A percentile compares a stretch with the other conserved stretches of the same genome.
Conservation (phyloP, 179 eudicot genomes). For the Camellia oleifera region DNA sequence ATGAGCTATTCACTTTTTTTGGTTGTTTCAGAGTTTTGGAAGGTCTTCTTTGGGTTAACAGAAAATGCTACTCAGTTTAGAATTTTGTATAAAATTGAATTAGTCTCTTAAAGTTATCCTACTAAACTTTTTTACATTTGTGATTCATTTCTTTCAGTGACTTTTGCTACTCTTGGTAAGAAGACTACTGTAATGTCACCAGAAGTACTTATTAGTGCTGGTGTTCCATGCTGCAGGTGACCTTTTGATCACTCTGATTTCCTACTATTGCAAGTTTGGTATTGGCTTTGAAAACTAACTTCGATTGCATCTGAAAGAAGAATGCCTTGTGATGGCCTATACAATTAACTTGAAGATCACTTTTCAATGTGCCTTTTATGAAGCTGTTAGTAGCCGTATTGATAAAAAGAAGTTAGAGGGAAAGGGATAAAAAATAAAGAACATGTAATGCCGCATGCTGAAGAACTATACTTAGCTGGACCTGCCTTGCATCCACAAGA, state of each 20-base stretch:
- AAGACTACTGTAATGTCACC: slow-evolving; percentile 99
- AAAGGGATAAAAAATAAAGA: slow-evolving; percentile 6
- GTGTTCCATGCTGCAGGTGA: slow-evolving; percentile 99
- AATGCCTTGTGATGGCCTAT: not conserved
- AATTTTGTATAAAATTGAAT: not conserved
- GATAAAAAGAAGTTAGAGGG: not conserved
- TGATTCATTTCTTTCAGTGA: slow-evolving; percentile 47
- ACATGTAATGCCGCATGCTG: not conserved
- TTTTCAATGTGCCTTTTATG: not conserved
- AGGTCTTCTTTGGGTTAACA: not conserved
- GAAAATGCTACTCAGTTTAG: slow-evolving; percentile 4
- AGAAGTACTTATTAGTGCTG: slow-evolving; percentile 83
- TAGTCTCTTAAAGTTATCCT: not conserved
- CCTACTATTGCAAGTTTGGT: slow-evolving; percentile 4
- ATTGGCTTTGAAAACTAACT: not conserved
- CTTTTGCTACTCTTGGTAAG: slow-evolving; percentile 87
- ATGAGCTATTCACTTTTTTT: not conserved
- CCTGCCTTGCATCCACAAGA: too few relatives aligned
- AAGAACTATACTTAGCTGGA: too few relatives aligned
- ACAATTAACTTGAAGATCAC: not conserved
- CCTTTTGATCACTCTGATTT: slow-evolving; percentile 8
- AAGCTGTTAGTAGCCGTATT: slow-evolving; percentile 6
- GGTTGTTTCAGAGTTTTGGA: slow-evolving; percentile 10
- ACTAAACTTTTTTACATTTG: slow-evolving; percentile 11
- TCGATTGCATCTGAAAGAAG: slow-evolving; percentile 10